A percentile compares a stretch with the other conserved stretches of the same genome.
Evolutionary conservation across 305 asterid species (phyloP).

Genomic region (Fraxinus platypoda): DNA sequence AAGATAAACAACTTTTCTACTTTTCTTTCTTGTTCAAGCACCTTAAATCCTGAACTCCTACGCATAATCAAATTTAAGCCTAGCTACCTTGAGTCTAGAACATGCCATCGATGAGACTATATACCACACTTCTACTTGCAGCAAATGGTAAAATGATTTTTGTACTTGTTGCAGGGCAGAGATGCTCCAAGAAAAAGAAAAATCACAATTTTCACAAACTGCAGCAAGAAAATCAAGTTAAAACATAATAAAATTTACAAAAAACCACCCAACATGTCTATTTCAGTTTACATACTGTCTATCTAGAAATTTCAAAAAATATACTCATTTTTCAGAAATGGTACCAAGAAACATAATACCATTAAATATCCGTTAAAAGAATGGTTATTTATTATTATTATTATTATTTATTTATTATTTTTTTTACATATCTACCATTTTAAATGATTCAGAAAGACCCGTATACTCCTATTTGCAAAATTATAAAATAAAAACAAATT

Average conservation of each 20-base stretch:
- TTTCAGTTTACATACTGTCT: neutral
- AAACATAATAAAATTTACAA: neutral
- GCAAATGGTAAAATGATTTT: neutral
- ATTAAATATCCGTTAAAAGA: neutral
- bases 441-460: neutral
- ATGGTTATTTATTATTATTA: too few relatives aligned
- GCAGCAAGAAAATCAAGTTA: neutral
- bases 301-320: neutral
- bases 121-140: neutral
- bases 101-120: neutral
- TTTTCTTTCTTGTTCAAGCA: neutral
- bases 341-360: neutral
- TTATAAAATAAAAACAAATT: neutral
- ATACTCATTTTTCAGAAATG: neutral
- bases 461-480: neutral
- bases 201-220: neutral
- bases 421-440: neutral
- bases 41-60: neutral
- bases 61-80: neutral
- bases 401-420: too few relatives aligned
- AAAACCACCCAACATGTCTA: too few relatives aligned
- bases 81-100: neutral
- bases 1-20: neutral
- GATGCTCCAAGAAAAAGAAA: neutral
- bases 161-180: neutral